Percentiles rank a stretch among this genome's conserved stretches.
Evolutionary conservation across 495 filamentous ascomycete genomes (phyloP).

Genomic region (Neohortaea acidophila): DNA sequence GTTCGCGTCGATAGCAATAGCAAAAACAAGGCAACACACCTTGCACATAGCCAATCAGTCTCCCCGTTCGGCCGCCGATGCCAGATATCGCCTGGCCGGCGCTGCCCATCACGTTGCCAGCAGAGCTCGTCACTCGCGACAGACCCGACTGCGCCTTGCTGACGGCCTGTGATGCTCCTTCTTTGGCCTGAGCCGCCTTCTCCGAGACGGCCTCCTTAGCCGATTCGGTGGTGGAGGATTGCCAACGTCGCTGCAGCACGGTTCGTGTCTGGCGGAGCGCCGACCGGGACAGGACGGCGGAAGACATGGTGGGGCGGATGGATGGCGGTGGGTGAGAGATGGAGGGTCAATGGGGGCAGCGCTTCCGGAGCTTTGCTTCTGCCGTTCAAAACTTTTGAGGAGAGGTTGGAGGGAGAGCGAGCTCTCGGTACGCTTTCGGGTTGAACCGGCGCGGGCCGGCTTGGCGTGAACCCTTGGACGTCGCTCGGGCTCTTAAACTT

Average conservation of each 20-base stretch:
- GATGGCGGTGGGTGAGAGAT: conserved; percentile 4
- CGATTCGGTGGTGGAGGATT: conserved; percentile 49
- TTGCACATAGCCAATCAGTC: conserved; percentile 64
- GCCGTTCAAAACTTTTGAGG: too few species aligned
- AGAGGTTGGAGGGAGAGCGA: too few species aligned
- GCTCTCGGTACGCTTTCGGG: too few species aligned
- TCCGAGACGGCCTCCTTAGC: conserved; percentile 44
- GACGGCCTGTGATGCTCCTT: conserved; percentile 45
- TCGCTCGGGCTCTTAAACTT: too few species aligned
- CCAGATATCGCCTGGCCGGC: conserved; percentile 52
- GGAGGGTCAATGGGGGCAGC: too few species aligned
- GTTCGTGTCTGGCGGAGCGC: conserved; percentile 11
- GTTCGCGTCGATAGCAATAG: not conserved
- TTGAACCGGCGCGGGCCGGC: too few species aligned
- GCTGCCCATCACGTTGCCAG: conserved; percentile 58
- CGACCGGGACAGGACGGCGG: conserved; percentile 8
- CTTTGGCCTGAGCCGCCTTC: conserved; percentile 46
- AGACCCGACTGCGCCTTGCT: conserved; percentile 76
- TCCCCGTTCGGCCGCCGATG: conserved; percentile 74
- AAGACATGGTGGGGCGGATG: conserved; percentile 9
- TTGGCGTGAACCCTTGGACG: too few species aligned
- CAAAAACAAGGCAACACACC: conserved; percentile 42
- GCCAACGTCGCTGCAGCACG: conserved; percentile 9
- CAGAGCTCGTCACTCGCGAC: conserved; percentile 63
- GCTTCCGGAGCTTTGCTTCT: too few species aligned